Percentiles rank a stretch among this genome's conserved stretches.
phyloP scores from a whole-genome alignment of 306 rosid genomes.

The Quercus berberidifolia region DNA sequence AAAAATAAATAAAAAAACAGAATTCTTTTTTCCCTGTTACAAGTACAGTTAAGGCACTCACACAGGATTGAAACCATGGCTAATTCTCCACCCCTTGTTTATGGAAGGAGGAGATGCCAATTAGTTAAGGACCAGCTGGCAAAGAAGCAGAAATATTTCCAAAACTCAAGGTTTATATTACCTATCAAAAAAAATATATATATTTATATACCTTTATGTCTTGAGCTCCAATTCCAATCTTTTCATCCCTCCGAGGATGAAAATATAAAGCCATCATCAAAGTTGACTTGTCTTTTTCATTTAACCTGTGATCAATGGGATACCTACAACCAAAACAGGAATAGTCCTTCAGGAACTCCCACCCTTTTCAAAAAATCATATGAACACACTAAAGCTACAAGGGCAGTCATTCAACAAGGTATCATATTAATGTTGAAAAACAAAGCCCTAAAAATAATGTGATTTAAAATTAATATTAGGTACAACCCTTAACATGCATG shows the following conservation, averaged over 20 bases:
- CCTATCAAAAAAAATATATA: not conserved
- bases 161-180: not conserved
- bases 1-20: not conserved
- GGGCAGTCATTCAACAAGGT: not conserved
- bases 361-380: not conserved
- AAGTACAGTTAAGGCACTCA: too few species aligned
- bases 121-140: not conserved
- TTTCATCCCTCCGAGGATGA: constrained; percentile 64
- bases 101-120: not conserved
- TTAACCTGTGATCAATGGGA: constrained; percentile 47
- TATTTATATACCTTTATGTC: constrained; percentile 58
- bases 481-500: not conserved
- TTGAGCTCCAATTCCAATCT: constrained; percentile 58
- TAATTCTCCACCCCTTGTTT: not conserved
- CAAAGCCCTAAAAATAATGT: not conserved
- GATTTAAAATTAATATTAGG: not conserved
- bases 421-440: not conserved
- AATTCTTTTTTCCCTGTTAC: too few species aligned
- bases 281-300: constrained; percentile 51
- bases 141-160: not conserved
- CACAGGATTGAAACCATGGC: not conserved
- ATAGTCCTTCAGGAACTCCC: constrained; percentile 9
- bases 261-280: constrained; percentile 57
- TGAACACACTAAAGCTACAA: not conserved
- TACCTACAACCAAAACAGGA: constrained; percentile 49